These are phyloP conservation scores for Eucalyptus virginea DNA, from an alignment of 345 rosid species.

Conservation along the genomic window DNA sequence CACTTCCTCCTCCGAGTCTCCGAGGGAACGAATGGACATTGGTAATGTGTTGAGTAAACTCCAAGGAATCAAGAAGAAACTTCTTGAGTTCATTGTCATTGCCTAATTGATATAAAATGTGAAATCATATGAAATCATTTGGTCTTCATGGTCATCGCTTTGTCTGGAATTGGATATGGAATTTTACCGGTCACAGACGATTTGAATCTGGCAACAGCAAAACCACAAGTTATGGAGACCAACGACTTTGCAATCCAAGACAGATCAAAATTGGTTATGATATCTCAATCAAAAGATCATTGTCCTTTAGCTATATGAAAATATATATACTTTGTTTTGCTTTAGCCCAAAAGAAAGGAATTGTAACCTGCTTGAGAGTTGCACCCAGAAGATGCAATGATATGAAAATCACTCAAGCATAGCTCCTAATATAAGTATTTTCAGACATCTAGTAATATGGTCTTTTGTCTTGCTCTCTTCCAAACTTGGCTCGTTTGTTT, in stretches of 20 bases:
- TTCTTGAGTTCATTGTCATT: no score
- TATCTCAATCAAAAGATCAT: no score
- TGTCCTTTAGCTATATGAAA: no score
- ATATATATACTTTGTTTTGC: no score
- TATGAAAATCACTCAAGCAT: no score
- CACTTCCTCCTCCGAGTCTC: not conserved
- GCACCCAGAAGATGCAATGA: no score
- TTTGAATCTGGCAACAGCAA: not conserved
- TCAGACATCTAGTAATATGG: no score
- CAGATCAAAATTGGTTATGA: not conserved
- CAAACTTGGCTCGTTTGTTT: no score
- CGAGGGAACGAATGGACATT: not conserved
- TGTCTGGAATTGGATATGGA: not conserved
- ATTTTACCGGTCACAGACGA: not conserved
- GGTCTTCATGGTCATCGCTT: not conserved
- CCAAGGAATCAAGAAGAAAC: not conserved
- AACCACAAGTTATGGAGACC: not conserved
- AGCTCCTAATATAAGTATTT: no score
- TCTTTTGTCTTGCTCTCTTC: no score
- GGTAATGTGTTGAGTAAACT: not conserved
- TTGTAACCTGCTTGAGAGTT: no score
- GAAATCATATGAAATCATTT: not conserved
- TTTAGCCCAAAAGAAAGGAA: no score
- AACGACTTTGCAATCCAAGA: not conserved
- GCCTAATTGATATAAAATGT: not conserved